Evolutionary conservation across 2,329 filamentous ascomycete genomes (phyloP), one percentile per base, ranked within the genome.

Genomic region (Ceratocystis albifundus): DNA sequence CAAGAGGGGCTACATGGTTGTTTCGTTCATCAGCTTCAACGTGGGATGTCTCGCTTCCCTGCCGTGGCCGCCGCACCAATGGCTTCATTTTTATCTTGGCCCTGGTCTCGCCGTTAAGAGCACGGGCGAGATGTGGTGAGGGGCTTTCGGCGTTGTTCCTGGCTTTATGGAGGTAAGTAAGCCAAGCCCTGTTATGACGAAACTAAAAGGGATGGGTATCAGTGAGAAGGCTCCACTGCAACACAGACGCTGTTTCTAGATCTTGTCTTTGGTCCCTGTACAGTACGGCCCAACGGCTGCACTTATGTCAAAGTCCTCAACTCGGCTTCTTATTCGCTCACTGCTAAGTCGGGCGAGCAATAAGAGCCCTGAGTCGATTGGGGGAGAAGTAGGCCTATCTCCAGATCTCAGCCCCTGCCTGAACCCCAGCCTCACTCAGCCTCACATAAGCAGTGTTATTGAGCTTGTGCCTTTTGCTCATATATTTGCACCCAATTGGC

Each of bases 211-310:
- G 7, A 32, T 8, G 55, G 55, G n/a, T 30, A 59, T 10, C 28
- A 59, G 28, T 15, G 30, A 15, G 30, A 57, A 32, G 53, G 53
- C 53, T 57, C 30, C 53, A 30, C 17, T 32, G 28, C 22, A 28
- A 57, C 53, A 57, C 53, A 57, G 55, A 59, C 28, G 28, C 10
- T 59, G 55, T 28, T 36, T 59, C 55, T 59, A 59, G 55, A 59
- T 36, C 28, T 7, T 17, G 20, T 7, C 20, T 7, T 6, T 59
- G 48, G 7, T 53, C 48, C 48, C 17, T 59, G 55, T 59, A 32
- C 20, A 15, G 55, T 36, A 15, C 48, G 7, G n/a, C 48, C n/a
- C n/a, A 53, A 53, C 48, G 22, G 55, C 36, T 53, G 48, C 48
- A 53, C 25, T 53, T 53, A 53, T 25, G 48, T n/a, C 22, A 25